Conservation (phyloP, 768 basidiomycete species). For the Coprinellus aureogranulatus region DNA sequence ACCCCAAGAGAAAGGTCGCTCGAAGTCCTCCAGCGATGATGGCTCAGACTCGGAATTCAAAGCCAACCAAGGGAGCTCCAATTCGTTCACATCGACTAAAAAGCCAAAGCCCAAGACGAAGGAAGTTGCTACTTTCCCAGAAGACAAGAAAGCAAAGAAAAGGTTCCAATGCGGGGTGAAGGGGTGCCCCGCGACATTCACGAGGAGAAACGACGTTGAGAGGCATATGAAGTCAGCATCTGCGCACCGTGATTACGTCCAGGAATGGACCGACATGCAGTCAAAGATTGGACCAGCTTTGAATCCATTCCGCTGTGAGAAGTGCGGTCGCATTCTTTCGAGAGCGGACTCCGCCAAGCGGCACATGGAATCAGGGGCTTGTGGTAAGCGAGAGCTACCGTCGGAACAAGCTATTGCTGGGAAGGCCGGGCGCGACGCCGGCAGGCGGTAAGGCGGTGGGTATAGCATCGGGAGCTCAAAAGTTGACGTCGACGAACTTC, state of each 20-base stretch:
- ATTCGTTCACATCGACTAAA: too few species aligned
- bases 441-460: background rate
- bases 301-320: slow-evolving; percentile 1
- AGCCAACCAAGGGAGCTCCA: too few species aligned
- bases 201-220: slow-evolving; percentile 14
- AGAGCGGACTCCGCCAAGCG: slow-evolving; percentile 26
- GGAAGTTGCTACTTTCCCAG: too few species aligned
- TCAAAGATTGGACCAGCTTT: background rate
- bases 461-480: background rate
- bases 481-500: background rate
- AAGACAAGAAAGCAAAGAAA: background rate
- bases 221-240: slow-evolving; percentile 13
- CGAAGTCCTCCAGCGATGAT: too few species aligned
- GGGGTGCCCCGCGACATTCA: slow-evolving; percentile 13
- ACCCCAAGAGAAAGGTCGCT: too few species aligned
- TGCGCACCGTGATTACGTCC: slow-evolving; percentile 4
- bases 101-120: too few species aligned
- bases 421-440: background rate
- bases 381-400: slow-evolving; percentile 21
- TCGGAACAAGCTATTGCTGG: background rate
- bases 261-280: background rate
- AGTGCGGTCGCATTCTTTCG: slow-evolving; percentile 16
- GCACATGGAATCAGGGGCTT: slow-evolving; percentile 23
- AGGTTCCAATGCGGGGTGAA: background rate
- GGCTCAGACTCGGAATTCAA: too few species aligned